These are phyloP conservation scores for Nematocida sp. DNA, from an alignment of 371 early-diverging fungal genomes.

Conservation along the genomic window DNA sequence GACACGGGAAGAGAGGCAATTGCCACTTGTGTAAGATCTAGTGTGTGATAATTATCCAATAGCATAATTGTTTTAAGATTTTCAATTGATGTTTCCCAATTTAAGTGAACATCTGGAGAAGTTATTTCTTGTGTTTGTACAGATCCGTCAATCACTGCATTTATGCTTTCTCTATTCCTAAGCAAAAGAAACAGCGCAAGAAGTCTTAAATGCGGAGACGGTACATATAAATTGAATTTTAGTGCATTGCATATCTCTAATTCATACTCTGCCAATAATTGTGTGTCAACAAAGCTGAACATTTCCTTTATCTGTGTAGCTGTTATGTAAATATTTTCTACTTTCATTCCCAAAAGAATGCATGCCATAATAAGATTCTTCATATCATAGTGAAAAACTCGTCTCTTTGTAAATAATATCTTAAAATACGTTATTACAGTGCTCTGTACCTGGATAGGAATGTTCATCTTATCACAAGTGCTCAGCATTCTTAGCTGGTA, in stretches of 20 bases:
- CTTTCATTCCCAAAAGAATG: constrained; percentile 52
- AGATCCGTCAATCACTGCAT: neutral
- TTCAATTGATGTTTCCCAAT: constrained; percentile 43
- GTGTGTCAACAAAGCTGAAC: constrained; percentile 16
- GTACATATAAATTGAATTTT: constrained; percentile 53
- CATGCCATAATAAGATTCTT: constrained; percentile 44
- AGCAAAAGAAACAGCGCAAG: constrained; percentile 53
- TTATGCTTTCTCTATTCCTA: constrained; percentile 32
- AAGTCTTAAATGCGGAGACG: constrained; percentile 50
- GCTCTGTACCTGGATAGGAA: constrained; percentile 55
- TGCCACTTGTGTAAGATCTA: constrained; percentile 54
- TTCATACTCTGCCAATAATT: constrained; percentile 46
- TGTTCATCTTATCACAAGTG: constrained; percentile 44
- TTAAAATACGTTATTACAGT: constrained; percentile 54
- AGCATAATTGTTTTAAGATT: constrained; percentile 55
- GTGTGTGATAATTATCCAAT: constrained; percentile 37
- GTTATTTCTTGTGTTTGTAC: constrained; percentile 50
- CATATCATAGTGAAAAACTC: constrained; percentile 58
- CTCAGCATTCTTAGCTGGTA: constrained; percentile 52
- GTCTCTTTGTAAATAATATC: constrained; percentile 32
- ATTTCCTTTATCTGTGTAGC: constrained; percentile 18
- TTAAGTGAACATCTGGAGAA: constrained; percentile 22
- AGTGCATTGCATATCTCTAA: constrained; percentile 56
- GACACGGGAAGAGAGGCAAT: constrained; percentile 47
- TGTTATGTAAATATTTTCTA: constrained; percentile 48